A percentile compares a stretch with the other conserved stretches of the same genome.
Evolutionary conservation across 768 basidiomycete genomes (phyloP).

Genomic region (Lactarius evosmus): DNA sequence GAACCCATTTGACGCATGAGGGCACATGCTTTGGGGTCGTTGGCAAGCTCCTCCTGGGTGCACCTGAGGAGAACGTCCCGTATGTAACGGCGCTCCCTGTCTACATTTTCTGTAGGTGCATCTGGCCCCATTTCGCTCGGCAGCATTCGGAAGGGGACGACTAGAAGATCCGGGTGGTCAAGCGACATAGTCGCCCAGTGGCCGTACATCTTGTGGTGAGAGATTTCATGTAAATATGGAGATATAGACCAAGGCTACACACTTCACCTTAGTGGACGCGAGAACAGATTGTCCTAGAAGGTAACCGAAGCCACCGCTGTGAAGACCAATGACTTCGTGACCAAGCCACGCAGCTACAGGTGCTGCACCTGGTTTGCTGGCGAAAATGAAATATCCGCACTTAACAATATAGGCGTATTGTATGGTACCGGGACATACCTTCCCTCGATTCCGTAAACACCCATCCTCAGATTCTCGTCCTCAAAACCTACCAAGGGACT

Average conservation of each 20-base stretch:
- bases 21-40: conserved; percentile 16
- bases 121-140: conserved; percentile 33
- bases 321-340: conserved; percentile 42
- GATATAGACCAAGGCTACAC: not conserved
- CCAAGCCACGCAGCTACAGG: conserved; percentile 39
- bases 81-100: conserved; percentile 29
- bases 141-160: conserved; percentile 41
- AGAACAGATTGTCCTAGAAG: conserved; percentile 41
- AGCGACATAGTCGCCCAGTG: conserved; percentile 43
- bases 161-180: conserved; percentile 34
- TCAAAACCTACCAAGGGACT: conserved; percentile 35
- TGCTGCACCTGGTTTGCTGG: conserved; percentile 47
- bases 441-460: conserved; percentile 47
- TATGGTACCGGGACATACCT: conserved; percentile 35
- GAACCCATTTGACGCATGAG: conserved; percentile 24
- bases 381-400: not conserved
- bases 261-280: conserved; percentile 37
- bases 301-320: conserved; percentile 39
- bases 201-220: conserved; percentile 32
- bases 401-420: not conserved
- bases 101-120: conserved; percentile 26
- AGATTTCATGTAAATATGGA: not conserved
- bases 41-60: conserved; percentile 20
- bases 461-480: conserved; percentile 37
- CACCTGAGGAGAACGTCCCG: conserved; percentile 19